A percentile compares a stretch with the other conserved stretches of the same genome.
phyloP scores from a whole-genome alignment of 352 stramenopile species.

The Globisporangium spiculum region DNA sequence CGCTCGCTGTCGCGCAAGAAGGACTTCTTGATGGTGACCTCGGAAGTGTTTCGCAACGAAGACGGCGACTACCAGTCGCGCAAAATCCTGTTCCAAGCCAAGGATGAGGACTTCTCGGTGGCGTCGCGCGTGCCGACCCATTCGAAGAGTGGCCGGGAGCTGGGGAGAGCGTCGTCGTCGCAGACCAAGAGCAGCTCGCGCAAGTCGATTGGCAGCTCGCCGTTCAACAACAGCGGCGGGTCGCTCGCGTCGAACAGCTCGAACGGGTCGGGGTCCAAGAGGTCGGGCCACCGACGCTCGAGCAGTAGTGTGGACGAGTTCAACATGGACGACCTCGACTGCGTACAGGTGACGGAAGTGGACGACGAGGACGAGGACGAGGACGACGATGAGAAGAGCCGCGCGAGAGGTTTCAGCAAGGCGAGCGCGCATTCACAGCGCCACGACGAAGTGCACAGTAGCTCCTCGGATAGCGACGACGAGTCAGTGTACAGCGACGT shows the following conservation, averaged over 20 bases:
- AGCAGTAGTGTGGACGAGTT: conserved; percentile 42
- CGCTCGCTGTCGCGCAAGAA: conserved; percentile 84
- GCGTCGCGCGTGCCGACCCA: conserved; percentile 73
- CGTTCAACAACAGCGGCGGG: conserved; percentile 32
- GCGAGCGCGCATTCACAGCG: conserved; percentile 20
- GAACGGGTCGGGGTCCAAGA: conserved; percentile 18
- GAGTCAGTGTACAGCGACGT: conserved; percentile 83
- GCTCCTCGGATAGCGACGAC: conserved; percentile 34
- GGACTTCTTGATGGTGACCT: conserved; percentile 90
- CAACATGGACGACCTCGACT: conserved; percentile 76
- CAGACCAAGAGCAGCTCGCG: conserved; percentile 45
- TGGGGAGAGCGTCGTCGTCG: conserved; percentile 47
- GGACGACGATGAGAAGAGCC: conserved; percentile 32
- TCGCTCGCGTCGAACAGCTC: conserved; percentile 48
- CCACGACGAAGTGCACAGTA: conserved; percentile 25
- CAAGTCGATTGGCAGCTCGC: conserved; percentile 45
- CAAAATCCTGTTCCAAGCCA: conserved; percentile 88
- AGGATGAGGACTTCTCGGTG: conserved; percentile 84
- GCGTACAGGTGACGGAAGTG: conserved; percentile 70
- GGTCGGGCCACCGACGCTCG: conserved; percentile 26
- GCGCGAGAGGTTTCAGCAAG: conserved; percentile 18
- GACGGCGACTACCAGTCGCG: conserved; percentile 82
- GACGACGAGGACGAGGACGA: conserved; percentile 77
- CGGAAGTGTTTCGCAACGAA: conserved; percentile 84
- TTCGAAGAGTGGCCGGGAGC: conserved; percentile 57